phyloP scores from a whole-genome alignment of 2,329 filamentous ascomycete genomes.

The Penicillium sp. region DNA sequence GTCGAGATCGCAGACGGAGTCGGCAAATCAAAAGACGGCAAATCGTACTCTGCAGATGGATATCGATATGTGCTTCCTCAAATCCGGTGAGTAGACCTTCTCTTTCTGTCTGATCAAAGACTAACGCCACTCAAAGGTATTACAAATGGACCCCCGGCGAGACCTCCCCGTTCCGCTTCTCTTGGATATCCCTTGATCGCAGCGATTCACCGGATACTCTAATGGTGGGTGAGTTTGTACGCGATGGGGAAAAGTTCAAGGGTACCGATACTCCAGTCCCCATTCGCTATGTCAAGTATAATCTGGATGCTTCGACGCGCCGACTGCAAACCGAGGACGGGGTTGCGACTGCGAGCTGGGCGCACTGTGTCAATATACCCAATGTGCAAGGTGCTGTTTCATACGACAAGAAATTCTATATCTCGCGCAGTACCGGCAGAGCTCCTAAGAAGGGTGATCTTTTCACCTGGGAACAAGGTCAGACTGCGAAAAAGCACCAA shows the following conservation, averaged over 20 bases:
- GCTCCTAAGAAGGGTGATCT: constrained; percentile 32
- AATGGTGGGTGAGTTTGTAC: constrained; percentile 38
- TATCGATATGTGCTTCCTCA: constrained; percentile 41
- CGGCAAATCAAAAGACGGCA: constrained; percentile 28
- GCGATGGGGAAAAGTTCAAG: constrained; percentile 17
- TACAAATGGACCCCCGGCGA: constrained; percentile 13
- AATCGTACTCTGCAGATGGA: constrained; percentile 32
- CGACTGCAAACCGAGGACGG: constrained; percentile 23
- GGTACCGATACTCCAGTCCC: constrained; percentile 11
- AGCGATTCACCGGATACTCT: constrained; percentile 33
- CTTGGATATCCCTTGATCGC: constrained; percentile 39
- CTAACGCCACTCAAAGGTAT: neutral
- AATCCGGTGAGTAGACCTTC: constrained; percentile 25
- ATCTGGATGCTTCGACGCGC: constrained; percentile 31
- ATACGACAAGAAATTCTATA: constrained; percentile 33
- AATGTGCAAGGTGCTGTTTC: constrained; percentile 38
- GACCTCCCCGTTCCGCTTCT: constrained; percentile 34
- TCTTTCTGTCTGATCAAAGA: neutral
- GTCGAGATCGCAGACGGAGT: constrained; percentile 34
- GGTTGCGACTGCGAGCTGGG: constrained; percentile 29
- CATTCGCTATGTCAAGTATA: constrained; percentile 34
- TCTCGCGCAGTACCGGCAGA: constrained; percentile 34
- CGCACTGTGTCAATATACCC: constrained; percentile 34
- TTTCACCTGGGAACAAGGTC: constrained; percentile 34
- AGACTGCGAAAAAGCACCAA: constrained; percentile 16